A percentile compares a stretch with the other conserved stretches of the same genome.
Conservation (phyloP, 805 yeast species). For the Huiozyma naganishii region DNA sequence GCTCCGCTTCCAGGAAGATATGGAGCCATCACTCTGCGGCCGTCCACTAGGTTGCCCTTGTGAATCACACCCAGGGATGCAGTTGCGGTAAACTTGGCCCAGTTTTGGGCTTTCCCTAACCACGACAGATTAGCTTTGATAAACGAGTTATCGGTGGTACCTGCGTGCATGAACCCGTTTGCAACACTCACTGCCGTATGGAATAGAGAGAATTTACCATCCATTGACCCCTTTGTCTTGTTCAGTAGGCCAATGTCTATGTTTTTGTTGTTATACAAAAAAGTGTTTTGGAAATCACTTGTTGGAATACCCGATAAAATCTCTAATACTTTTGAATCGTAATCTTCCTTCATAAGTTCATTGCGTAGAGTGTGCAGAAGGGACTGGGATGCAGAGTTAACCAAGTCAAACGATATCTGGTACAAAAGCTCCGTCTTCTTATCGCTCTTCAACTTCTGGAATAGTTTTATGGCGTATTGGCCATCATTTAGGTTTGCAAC, state of each 20-base stretch:
- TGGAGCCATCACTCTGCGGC: conserved; percentile 76
- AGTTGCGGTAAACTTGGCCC: conserved; percentile 97
- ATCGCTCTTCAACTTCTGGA: conserved; percentile 39
- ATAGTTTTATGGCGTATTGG: conserved; percentile 55
- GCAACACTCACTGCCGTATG: conserved; percentile 94
- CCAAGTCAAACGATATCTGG: conserved; percentile 93
- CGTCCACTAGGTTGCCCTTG: conserved; percentile 87
- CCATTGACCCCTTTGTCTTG: conserved; percentile 69
- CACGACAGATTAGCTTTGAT: conserved; percentile 86
- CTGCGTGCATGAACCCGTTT: conserved; percentile 90
- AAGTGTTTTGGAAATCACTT: conserved; percentile 84
- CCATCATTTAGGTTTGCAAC: conserved; percentile 80
- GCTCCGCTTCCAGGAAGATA: conserved; percentile 69
- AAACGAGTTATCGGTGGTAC: conserved; percentile 90
- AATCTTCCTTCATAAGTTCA: conserved; percentile 26
- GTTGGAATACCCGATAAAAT: conserved; percentile 89
- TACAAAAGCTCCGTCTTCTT: conserved; percentile 56
- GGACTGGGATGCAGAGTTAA: conserved; percentile 84
- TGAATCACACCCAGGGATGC: conserved; percentile 97
- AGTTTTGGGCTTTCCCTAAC: conserved; percentile 94
- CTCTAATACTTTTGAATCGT: conserved; percentile 41
- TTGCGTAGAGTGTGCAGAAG: conserved; percentile 50
- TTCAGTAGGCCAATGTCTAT: conserved; percentile 76
- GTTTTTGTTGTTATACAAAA: conserved; percentile 74
- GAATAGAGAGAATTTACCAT: conserved; percentile 86